phyloP scores from a whole-genome alignment of 257 asterid genomes.

The Nicotiana benthamiana region DNA sequence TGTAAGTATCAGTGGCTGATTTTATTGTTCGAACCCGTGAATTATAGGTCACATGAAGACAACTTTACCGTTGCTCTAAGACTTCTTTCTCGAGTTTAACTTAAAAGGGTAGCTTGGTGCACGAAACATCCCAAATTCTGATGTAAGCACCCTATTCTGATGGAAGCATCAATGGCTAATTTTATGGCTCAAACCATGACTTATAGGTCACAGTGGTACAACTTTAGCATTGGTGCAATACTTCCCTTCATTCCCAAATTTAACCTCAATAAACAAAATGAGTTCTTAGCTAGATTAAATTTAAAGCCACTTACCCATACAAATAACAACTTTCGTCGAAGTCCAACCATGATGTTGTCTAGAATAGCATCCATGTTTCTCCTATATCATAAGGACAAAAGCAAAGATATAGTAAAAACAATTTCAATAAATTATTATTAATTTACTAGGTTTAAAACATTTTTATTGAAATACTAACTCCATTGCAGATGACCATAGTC shows the following conservation, averaged over 20 bases:
- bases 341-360: constrained; percentile 26
- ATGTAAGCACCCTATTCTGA: no score
- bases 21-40: no score
- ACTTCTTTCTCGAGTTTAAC: no score
- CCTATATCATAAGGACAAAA: constrained; percentile 6
- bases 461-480: constrained; percentile 20
- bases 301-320: constrained; percentile 35
- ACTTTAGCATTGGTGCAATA: no score
- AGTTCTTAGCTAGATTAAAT: not conserved
- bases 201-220: no score
- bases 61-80: no score
- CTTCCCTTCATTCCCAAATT: not conserved
- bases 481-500: constrained; percentile 51
- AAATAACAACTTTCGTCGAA: constrained; percentile 33
- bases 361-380: constrained; percentile 35
- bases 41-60: no score
- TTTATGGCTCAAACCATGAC: no score
- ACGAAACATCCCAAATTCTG: no score
- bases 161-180: no score
- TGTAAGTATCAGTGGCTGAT: no score
- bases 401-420: not conserved
- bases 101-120: no score
- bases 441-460: not conserved
- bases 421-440: not conserved
- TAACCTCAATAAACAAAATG: not conserved